Base-by-base conservation (phyloP, 2,329 filamentous ascomycete species). In the Talaromyces piceae region DNA sequence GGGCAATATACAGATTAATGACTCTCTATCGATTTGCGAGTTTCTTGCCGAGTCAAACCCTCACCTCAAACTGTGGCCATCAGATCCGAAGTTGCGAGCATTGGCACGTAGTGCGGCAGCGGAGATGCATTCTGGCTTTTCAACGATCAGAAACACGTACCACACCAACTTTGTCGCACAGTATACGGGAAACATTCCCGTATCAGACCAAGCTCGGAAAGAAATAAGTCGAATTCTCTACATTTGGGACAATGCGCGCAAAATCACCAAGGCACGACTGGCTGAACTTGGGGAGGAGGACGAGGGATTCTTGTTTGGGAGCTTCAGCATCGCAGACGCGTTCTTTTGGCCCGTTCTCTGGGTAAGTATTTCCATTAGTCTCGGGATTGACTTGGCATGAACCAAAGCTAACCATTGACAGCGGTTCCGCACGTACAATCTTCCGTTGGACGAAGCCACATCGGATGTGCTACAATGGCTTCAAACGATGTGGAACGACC, bases 321-420 rank as follows among this genome's bases (percentile, higher is more conserved):
- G 53, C 18, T 70, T 70, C 54, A 63, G 65, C 41, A 68, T 69
- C 53, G 67, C 62, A 5, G 67, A 70, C 63, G 60, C 67, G 0
- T 67, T 69, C 45, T 70, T 64, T 49, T 69, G 67, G 67, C 67
- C 65, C 2, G 57, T 69, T 33, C 59, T 70, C 51, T 69, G 66
- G 67, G 67, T 69, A 54, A 50, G 49, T 11, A 39, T 31, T 27
- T 27, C 37, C 5, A 33, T 37, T 45, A 20, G 50, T 30, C 3
- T 20, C 51, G 4, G 13, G 25, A 13, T 25, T 2, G 18, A 16
- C 13, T 43, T 4, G n/a, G 1, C 9, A 16, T n/a, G 16, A 20
- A 7, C 8, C 30, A 41, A 23, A 27, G 4, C 11, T 22, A 16
- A 41, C 30, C 6, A 49, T 9, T 44, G 33, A 20, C 33, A 68